Base-by-base conservation (phyloP, 179 eudicot genomes). In the Nepenthes alata region DNA sequence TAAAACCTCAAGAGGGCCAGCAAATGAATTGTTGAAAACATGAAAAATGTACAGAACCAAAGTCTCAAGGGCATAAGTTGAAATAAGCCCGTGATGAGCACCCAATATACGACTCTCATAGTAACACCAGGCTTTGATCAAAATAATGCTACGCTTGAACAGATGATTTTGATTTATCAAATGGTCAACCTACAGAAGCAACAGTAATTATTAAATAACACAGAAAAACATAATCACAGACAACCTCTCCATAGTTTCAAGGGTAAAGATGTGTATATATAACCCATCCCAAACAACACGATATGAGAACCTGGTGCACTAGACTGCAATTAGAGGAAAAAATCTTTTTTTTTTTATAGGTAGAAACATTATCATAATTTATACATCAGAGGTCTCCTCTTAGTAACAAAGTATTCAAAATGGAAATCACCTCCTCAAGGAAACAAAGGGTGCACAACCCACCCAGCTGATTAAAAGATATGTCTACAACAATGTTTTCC, bases 51-150 rank as follows among this genome's bases (percentile, higher is more conserved):
- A 91, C 56, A 91, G 95, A 81, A 91, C 98, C 78, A 91, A 75
- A 62, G 96, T 91, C 80, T 91, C 98, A 66, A 91, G 70, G 57
- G 98, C 98, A 74, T 91, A 91, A 51, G 98, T 91, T 63, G 98
- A 91, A 47, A 91, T 88, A 66, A 91, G 95, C 38, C 96, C 98
- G 68, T 91, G 96, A 74, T 88, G 98, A 72, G 98, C 98, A 77
- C 98, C 98, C 72, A 91, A 72, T 72, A 91, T 81, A 36, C 98
- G 95, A 70, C 98, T 91, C 75, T 91, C 98, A 60, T 91, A 91
- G 61, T 91, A 91, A 66, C 98, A 91, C 98, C 98, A 91, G 2
- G 98, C 98, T 76, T 91, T 91, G 16, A 91, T 88, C 68, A 91
- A 79, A 75, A 91, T 91, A 68, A 91, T 78, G 77, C 98, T 91